A percentile compares a stretch with the other conserved stretches of the same genome.
Evolutionary conservation across 1,284 basidiomycete species (phyloP).

Genomic region (Veloboletus limbatus): DNA sequence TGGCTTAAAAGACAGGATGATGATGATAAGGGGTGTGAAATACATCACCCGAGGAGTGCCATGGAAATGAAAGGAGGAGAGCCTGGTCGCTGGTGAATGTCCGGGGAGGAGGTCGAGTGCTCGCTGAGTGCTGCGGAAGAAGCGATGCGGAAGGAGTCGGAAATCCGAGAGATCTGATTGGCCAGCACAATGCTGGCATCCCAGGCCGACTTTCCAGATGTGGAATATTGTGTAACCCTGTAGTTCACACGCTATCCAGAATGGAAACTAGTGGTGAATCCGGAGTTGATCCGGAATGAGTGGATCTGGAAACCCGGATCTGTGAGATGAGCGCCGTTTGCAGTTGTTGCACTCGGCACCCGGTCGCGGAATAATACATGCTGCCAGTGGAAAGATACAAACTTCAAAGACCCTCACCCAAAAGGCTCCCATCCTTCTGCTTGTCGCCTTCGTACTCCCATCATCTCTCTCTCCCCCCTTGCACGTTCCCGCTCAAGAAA

Average conservation of each 20-base stretch:
- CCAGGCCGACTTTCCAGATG: too few species aligned
- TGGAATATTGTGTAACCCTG: constrained; percentile 4
- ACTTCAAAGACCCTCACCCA: constrained; percentile 32
- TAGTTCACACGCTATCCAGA: too few species aligned
- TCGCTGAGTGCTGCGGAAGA: background rate
- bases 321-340: constrained; percentile 38
- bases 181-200: too few species aligned
- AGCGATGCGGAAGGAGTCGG: too few species aligned
- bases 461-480: constrained; percentile 15
- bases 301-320: constrained; percentile 31
- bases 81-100: too few species aligned
- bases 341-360: constrained; percentile 35
- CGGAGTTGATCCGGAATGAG: constrained; percentile 25
- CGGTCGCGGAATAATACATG: constrained; percentile 38
- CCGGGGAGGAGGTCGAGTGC: background rate
- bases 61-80: too few species aligned
- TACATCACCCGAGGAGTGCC: too few species aligned
- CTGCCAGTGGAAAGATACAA: constrained; percentile 36
- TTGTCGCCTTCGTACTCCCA: constrained; percentile 22
- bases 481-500: constrained; percentile 35
- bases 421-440: constrained; percentile 33
- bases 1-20: too few species aligned
- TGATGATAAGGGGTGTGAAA: too few species aligned
- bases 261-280: constrained; percentile 17
- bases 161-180: too few species aligned